Base-by-base conservation (phyloP, 225 moss, liverwort and hornwort genomes). In the Asterella californica region DNA sequence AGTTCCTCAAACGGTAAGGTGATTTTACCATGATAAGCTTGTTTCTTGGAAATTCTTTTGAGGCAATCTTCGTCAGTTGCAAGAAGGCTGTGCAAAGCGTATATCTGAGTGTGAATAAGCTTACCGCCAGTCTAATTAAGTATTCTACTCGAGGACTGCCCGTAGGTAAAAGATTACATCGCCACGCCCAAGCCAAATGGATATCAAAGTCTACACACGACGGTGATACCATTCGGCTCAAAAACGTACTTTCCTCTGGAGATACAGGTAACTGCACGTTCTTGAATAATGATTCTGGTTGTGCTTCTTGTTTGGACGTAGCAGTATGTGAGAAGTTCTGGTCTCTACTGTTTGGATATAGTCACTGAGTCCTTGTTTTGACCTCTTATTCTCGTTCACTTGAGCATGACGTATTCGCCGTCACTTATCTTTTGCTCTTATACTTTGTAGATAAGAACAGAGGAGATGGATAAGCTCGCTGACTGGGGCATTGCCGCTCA, bases 381-480 rank as follows among this genome's bases (percentile, higher is more conserved):
- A 53, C 10, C 6, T 3, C 18, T 53, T 53, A 53, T 53, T 53
- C 64, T 65, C 22, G 64, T 65, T 27, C 21, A 45, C 18, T 17
- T 7, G 7, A n/a, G 70, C 70, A 36, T 45, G 36, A 21, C 21
- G 32, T 36, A 22, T 22, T 8, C 19, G 49, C 54, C 4, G 46
- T 47, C 14, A 25, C 73, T n/a, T 9, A 47, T 27, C 24, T 6
- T 1, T 4, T 1, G 0, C 15, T 74, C 10, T 75, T 9, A 32
- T 74, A 25, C 46, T 29, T 53, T 81, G 63, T 85, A 99, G 97
- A 94, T 99, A 74, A 90, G 97, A 83, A 99, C 97, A 67, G 97
- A 94, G 80, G 97, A 99, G 84, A 99, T 99, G 97, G 94, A 99
- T 84, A 99, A 99, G 86, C 93, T 99, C 49, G 97, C 97, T 38